Evolutionary conservation across 2,329 filamentous ascomycete genomes (phyloP).

Genomic region (Dothistroma pini): DNA sequence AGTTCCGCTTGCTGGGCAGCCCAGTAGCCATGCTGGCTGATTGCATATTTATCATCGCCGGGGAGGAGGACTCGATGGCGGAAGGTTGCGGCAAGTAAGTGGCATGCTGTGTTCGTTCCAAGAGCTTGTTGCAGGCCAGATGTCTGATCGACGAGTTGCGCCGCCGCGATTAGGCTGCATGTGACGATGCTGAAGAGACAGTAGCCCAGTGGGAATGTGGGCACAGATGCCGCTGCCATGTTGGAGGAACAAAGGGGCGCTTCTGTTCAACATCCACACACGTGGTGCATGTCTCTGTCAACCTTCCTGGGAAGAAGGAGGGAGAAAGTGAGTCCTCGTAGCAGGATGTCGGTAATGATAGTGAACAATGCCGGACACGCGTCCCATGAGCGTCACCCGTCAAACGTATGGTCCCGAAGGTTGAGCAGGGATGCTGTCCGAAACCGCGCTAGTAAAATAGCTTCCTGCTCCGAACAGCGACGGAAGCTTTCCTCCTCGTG

Average conservation of each 20-base stretch:
- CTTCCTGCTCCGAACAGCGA: too few species aligned
- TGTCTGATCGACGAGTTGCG: not conserved
- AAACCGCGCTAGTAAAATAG: too few species aligned
- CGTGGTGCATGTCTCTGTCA: too few species aligned
- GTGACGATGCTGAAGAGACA: not conserved
- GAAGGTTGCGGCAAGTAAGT: slow-evolving; percentile 13
- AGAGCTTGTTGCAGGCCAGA: not conserved
- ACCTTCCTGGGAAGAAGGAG: too few species aligned
- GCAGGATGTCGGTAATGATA: too few species aligned
- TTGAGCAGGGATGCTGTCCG: too few species aligned
- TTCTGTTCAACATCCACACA: too few species aligned
- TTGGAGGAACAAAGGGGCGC: not conserved
- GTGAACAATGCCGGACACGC: too few species aligned
- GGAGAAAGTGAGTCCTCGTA: too few species aligned
- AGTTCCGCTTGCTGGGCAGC: slow-evolving; percentile 12
- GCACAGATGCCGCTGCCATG: not conserved
- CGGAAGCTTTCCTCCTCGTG: too few species aligned
- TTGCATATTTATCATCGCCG: slow-evolving; percentile 7
- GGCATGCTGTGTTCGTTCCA: slow-evolving; percentile 8
- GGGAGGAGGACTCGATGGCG: slow-evolving; percentile 9
- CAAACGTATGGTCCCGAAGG: too few species aligned
- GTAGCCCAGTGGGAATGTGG: not conserved
- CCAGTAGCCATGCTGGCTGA: slow-evolving; percentile 13
- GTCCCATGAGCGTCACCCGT: too few species aligned
- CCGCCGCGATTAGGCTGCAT: not conserved